These are phyloP conservation scores for Tricladium varicosporioides DNA, from an alignment of 2,329 filamentous ascomycete species.

Conservation along the genomic window DNA sequence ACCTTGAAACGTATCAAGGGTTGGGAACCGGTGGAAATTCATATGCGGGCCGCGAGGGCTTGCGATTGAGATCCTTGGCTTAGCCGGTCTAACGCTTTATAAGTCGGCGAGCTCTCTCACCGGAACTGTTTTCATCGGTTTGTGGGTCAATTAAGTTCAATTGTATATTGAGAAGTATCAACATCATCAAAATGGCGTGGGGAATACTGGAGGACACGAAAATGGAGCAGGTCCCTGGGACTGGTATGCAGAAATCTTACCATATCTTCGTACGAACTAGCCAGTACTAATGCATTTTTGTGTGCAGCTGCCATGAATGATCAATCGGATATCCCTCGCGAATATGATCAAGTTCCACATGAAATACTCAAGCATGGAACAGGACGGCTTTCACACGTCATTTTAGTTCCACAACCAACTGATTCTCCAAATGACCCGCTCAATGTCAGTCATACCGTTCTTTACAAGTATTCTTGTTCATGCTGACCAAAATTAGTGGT, in stretches of 20 bases:
- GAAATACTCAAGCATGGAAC: conserved; percentile 33
- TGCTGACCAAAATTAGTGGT: conserved; percentile 33
- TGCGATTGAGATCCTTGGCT: not conserved
- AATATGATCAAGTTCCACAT: conserved; percentile 42
- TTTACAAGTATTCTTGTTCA: not conserved
- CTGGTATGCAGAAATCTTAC: conserved; percentile 35
- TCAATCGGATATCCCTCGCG: conserved; percentile 44
- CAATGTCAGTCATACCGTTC: conserved; percentile 37
- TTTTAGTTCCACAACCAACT: conserved; percentile 42
- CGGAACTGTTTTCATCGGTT: conserved; percentile 35
- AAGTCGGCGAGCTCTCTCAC: not conserved
- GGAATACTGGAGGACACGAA: conserved; percentile 46
- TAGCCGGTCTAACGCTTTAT: not conserved
- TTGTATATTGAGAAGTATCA: conserved; percentile 36
- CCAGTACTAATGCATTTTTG: not conserved
- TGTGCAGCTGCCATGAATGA: conserved; percentile 44
- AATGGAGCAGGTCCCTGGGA: conserved; percentile 47
- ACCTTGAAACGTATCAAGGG: not conserved
- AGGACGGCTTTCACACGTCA: conserved; percentile 22
- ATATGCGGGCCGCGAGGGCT: not conserved
- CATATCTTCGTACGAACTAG: not conserved
- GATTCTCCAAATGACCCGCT: conserved; percentile 49
- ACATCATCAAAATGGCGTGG: conserved; percentile 40
- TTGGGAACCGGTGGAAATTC: not conserved
- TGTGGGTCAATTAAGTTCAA: conserved; percentile 42